Percentiles rank a stretch among this genome's conserved stretches.
Evolutionary conservation across 208 protist genomes (phyloP).

Genomic region (Naegleria lovaniensis): DNA sequence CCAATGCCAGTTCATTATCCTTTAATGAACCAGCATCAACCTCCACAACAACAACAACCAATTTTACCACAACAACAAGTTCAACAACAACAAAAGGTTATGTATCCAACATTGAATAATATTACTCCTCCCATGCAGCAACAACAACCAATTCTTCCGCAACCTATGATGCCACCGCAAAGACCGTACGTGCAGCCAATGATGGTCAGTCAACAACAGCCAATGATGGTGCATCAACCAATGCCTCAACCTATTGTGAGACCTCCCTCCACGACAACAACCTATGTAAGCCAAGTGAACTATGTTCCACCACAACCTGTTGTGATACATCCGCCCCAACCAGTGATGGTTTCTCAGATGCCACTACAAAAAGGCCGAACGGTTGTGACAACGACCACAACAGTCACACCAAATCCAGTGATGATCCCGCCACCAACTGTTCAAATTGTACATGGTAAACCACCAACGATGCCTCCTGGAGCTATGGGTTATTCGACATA

Average conservation of each 20-base stretch:
- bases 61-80: neutral
- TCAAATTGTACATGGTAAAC: neutral
- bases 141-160: neutral
- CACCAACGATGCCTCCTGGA: neutral
- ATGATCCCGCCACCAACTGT: neutral
- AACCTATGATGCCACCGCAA: neutral
- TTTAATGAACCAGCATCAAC: too few species aligned
- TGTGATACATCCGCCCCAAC: neutral
- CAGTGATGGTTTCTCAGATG: neutral
- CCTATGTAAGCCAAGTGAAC: neutral
- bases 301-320: neutral
- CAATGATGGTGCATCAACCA: neutral
- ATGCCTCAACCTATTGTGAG: neutral
- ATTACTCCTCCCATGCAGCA: too few species aligned
- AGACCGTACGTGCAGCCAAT: neutral
- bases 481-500: neutral
- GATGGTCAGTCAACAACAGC: neutral
- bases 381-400: neutral
- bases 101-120: neutral
- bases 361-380: too few species aligned
- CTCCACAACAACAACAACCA: neutral
- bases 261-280: neutral
- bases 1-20: neutral
- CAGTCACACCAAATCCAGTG: neutral
- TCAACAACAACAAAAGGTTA: neutral